Evolutionary conservation across 106 monocot genomes (phyloP).

Genomic region (Acorus gramineus): DNA sequence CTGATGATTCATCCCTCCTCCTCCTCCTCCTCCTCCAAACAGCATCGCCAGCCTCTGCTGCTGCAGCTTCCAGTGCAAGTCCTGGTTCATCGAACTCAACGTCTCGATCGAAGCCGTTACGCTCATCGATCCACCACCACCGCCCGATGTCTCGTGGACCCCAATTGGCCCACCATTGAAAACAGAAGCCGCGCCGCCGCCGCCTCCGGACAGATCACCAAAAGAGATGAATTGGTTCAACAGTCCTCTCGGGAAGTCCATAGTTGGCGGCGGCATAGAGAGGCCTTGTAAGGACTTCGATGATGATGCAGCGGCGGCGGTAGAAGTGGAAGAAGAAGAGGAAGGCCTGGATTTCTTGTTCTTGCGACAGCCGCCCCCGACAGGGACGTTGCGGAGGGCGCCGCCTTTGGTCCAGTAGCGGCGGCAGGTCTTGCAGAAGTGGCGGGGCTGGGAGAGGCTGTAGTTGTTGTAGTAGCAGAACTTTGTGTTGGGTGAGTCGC

Average conservation of each 20-base stretch:
- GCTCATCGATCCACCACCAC: neutral
- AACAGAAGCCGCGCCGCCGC: slow-evolving; percentile 1
- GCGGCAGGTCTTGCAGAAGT: slow-evolving; percentile 41
- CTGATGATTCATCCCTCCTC: slow-evolving; percentile 1
- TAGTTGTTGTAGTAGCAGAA: slow-evolving; percentile 54
- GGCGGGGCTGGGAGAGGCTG: slow-evolving; percentile 33
- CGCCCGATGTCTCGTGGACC: neutral
- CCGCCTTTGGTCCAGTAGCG: slow-evolving; percentile 39
- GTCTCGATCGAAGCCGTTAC: slow-evolving; percentile 36
- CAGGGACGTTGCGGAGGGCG: slow-evolving; percentile 37
- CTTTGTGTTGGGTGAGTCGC: slow-evolving; percentile 40
- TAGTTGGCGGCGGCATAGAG: neutral
- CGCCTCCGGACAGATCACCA: slow-evolving; percentile 5
- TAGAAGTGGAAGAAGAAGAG: slow-evolving; percentile 5
- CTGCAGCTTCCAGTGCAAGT: slow-evolving; percentile 48
- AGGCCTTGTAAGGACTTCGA: slow-evolving; percentile 8
- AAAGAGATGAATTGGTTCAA: slow-evolving; percentile 5
- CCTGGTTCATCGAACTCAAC: slow-evolving; percentile 39
- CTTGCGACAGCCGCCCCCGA: slow-evolving; percentile 36
- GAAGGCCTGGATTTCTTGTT: slow-evolving; percentile 23
- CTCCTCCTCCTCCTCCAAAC: slow-evolving; percentile 7
- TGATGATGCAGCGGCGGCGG: neutral
- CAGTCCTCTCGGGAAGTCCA: neutral
- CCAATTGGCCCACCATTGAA: slow-evolving; percentile 8
- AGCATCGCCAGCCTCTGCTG: slow-evolving; percentile 40